A percentile compares a stretch with the other conserved stretches of the same genome.
Conservation (phyloP, 1,284 basidiomycete genomes). For the Rhodotorula sp. region DNA sequence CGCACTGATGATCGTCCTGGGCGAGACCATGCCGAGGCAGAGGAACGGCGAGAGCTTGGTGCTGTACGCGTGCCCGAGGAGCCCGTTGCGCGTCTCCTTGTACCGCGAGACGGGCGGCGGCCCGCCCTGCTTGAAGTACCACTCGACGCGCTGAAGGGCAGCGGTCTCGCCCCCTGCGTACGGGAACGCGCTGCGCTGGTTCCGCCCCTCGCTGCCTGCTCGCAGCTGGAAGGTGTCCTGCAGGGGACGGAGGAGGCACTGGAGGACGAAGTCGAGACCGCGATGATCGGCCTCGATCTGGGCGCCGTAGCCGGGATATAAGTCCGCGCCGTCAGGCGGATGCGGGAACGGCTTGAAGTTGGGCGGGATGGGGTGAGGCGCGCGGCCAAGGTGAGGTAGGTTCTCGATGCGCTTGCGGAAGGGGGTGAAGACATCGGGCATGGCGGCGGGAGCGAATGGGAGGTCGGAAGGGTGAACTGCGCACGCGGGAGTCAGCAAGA, state of each 20-base stretch:
- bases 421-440: constrained; percentile 57
- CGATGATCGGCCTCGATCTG: background rate
- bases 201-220: constrained; percentile 1
- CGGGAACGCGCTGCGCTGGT: constrained; percentile 52
- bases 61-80: constrained; percentile 58
- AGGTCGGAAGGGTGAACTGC: constrained; percentile 53
- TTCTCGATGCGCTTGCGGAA: constrained; percentile 57
- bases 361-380: constrained; percentile 37
- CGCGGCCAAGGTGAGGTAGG: constrained; percentile 50
- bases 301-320: constrained; percentile 35
- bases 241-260: constrained; percentile 46
- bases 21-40: constrained; percentile 56
- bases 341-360: constrained; percentile 49
- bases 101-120: constrained; percentile 53
- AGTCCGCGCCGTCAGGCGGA: constrained; percentile 6
- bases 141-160: constrained; percentile 52
- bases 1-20: constrained; percentile 53
- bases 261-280: constrained; percentile 38
- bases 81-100: constrained; percentile 60
- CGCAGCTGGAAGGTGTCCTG: constrained; percentile 23
- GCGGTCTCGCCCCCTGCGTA: constrained; percentile 54
- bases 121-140: constrained; percentile 51
- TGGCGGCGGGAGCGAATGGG: constrained; percentile 53
- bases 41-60: constrained; percentile 61
- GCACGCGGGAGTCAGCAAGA: background rate